Base-by-base conservation (phyloP, 2,329 filamentous ascomycete species). In the Neonectria punicea region DNA sequence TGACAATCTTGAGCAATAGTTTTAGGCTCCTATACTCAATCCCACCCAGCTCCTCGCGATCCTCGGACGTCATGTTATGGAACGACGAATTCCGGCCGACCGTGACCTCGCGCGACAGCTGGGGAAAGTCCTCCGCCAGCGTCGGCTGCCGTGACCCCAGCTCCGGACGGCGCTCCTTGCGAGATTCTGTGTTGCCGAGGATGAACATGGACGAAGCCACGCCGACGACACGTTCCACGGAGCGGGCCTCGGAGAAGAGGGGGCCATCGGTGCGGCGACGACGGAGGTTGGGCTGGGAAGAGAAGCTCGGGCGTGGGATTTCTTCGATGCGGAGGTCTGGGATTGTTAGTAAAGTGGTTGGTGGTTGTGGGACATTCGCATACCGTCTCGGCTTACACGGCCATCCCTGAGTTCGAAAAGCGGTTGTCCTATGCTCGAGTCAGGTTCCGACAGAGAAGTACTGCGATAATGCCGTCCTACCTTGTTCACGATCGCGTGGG, bases 11-110 rank as follows among this genome's bases (percentile, higher is more conserved):
- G 16, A 86, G 69, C 13, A 87, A 71, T 1, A 86, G 67, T 67
- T 83, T 84, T 34, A 87, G 72, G 34, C 80, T 83, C 1, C 83
- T 80, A 47, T 87, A 87, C 70, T 86, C 85, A 39, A 86, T 82
- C 0, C 85, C 85, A 1, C 85, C 84, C 0, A 87, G 75, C n/a
- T 77, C 75, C 61, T 85, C 81, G 5, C 80, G 74, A 49, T 83
- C 81, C 18, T 78, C 67, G 0, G 75, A 72, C 1, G 79, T 79
- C 53, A 86, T 47, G 54, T 84, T 81, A 32, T 79, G 65, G 34
- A 86, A 85, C 28, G 79, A 73, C 1, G 82, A 84, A 63, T 85
- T 85, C 2, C 82, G 76, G 0, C 83, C 82, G 5, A 85, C 66
- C 1, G 81, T 83, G 3, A 79, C 80, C 39, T 80, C 77, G 18